phyloP scores from a whole-genome alignment of 345 rosid species.

The Ricinus communis region DNA sequence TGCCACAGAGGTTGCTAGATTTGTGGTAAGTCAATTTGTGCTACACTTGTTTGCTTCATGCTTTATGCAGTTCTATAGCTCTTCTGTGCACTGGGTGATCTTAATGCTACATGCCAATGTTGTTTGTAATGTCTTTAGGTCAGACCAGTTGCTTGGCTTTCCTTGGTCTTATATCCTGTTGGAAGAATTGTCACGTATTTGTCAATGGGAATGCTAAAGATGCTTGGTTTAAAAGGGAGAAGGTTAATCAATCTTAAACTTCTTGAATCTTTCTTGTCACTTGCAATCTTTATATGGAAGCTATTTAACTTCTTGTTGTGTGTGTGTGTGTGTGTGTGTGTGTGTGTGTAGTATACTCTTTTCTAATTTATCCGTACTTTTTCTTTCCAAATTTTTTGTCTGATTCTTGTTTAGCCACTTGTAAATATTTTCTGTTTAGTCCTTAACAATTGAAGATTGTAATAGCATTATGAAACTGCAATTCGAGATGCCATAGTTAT shows the following conservation, averaged over 20 bases:
- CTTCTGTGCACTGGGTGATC: conserved; percentile 8
- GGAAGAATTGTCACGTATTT: conserved; percentile 90
- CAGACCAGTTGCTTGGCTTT: conserved; percentile 99
- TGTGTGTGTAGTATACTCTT: neutral
- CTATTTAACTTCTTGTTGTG: neutral
- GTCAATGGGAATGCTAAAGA: conserved; percentile 96
- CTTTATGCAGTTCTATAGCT: neutral
- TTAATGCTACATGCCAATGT: conserved; percentile 28
- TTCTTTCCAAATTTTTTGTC: too few species aligned
- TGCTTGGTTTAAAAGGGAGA: conserved; percentile 91
- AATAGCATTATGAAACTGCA: neutral
- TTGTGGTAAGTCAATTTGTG: conserved; percentile 67
- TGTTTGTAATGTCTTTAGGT: conserved; percentile 67
- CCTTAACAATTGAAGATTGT: neutral
- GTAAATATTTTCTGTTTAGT: neutral
- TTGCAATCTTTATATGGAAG: conserved; percentile 1
- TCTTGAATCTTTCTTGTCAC: neutral
- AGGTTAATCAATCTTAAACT: conserved; percentile 48
- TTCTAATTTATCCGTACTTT: too few species aligned
- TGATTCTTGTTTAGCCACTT: neutral
- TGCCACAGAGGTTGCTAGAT: conserved; percentile 89
- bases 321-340: neutral
- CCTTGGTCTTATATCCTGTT: conserved; percentile 88
- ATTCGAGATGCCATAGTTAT: neutral
- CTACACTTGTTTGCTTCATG: conserved; percentile 1